These are phyloP conservation scores for Ogataea trehaloabstinens DNA, from an alignment of 805 yeast genomes.

Conservation along the genomic window DNA sequence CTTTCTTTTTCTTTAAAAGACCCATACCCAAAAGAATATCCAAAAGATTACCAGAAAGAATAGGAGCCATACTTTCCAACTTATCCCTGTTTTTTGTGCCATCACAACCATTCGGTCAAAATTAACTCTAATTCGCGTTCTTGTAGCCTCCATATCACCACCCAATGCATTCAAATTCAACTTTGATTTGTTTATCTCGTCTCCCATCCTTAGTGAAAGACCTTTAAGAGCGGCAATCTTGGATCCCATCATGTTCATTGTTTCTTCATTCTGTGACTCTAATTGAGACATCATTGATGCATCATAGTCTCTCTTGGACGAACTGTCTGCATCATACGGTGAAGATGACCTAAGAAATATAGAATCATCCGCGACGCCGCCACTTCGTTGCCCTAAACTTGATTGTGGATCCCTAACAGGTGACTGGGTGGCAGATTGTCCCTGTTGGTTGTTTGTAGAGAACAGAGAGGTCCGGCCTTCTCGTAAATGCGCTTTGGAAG, in stretches of 20 bases:
- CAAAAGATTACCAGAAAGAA: slow-evolving; percentile 44
- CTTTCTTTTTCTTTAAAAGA: slow-evolving; percentile 17
- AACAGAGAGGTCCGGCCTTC: slow-evolving; percentile 29
- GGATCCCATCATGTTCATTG: slow-evolving; percentile 50
- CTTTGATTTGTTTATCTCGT: slow-evolving; percentile 47
- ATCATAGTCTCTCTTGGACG: slow-evolving; percentile 38
- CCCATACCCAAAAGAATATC: slow-evolving; percentile 43
- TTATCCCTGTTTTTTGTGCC: slow-evolving; percentile 63
- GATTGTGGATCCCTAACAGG: slow-evolving; percentile 12
- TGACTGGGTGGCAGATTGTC: slow-evolving; percentile 13
- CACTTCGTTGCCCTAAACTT: slow-evolving; percentile 1
- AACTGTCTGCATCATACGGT: slow-evolving; percentile 37
- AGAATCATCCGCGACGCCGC: slow-evolving; percentile 6
- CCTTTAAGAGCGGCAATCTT: slow-evolving; percentile 56
- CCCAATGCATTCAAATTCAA: slow-evolving; percentile 25
- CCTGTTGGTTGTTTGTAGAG: slow-evolving; percentile 17
- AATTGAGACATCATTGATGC: slow-evolving; percentile 56
- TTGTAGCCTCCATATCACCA: slow-evolving; percentile 31
- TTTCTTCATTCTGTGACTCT: slow-evolving; percentile 67
- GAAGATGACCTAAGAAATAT: slow-evolving; percentile 33
- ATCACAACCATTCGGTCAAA: slow-evolving; percentile 57
- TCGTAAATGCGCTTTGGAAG: slow-evolving; percentile 31
- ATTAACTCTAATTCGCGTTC: slow-evolving; percentile 48
- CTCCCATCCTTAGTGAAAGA: slow-evolving; percentile 58
- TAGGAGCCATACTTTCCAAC: slow-evolving; percentile 59